These are phyloP conservation scores for Theobroma cacao DNA, from an alignment of 345 rosid genomes.

Conservation along the genomic window DNA sequence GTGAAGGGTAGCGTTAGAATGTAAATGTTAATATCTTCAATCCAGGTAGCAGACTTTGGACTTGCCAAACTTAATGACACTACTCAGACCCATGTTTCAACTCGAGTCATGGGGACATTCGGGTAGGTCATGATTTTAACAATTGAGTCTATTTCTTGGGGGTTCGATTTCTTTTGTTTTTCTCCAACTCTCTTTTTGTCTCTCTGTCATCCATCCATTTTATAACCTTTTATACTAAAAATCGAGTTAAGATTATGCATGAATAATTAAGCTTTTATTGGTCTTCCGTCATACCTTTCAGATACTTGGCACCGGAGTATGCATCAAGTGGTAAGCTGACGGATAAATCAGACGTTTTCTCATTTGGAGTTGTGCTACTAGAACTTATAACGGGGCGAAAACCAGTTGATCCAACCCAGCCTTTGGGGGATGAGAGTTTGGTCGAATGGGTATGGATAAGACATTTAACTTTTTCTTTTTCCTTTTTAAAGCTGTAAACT, in stretches of 20 bases:
- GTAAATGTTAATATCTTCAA: slow-evolving; percentile 1
- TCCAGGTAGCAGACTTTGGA: slow-evolving; percentile 97
- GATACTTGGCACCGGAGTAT: slow-evolving; percentile 96
- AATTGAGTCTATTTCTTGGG: slow-evolving; percentile 1
- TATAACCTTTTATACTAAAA: neutral
- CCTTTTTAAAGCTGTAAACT: too few species aligned
- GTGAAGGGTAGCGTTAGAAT: neutral
- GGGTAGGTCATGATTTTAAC: slow-evolving; percentile 57
- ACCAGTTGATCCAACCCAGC: slow-evolving; percentile 79
- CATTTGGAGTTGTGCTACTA: slow-evolving; percentile 93
- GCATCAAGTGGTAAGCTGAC: slow-evolving; percentile 95
- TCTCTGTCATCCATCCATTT: neutral
- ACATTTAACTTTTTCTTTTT: neutral
- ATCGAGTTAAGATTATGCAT: neutral
- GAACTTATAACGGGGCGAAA: slow-evolving; percentile 95
- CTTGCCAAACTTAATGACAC: slow-evolving; percentile 86
- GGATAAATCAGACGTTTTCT: slow-evolving; percentile 91
- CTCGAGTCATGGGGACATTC: slow-evolving; percentile 99
- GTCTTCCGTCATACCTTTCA: slow-evolving; percentile 27
- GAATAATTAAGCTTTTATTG: neutral
- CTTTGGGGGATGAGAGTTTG: slow-evolving; percentile 94
- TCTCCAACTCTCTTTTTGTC: neutral
- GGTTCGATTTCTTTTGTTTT: neutral
- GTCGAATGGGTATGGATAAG: slow-evolving; percentile 85
- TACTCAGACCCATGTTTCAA: slow-evolving; percentile 87